Conservation (phyloP, 2,329 filamentous ascomycete genomes). For the Ceratocystis lukuohia region DNA sequence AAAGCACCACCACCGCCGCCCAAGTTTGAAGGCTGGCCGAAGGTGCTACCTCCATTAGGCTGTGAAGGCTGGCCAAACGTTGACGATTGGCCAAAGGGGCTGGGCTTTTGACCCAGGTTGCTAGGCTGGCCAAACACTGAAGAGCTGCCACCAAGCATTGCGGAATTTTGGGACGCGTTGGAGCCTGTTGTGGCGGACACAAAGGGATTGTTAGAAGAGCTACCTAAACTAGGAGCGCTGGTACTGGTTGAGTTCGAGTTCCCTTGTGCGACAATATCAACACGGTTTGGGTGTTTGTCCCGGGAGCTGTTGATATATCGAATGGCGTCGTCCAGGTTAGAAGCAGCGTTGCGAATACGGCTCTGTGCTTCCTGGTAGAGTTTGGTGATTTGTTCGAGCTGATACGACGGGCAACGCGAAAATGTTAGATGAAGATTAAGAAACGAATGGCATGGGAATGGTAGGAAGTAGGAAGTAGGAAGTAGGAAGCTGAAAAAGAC, state of each 20-base stretch:
- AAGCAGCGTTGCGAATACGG: conserved; percentile 58
- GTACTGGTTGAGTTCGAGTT: conserved; percentile 30
- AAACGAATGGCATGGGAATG: background rate
- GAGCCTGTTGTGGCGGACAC: conserved; percentile 21
- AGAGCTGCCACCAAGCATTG: conserved; percentile 14
- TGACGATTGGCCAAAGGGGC: conserved; percentile 26
- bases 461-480: background rate
- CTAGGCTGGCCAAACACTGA: conserved; percentile 27
- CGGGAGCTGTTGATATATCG: conserved; percentile 53
- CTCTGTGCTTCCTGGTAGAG: conserved; percentile 52
- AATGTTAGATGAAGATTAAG: conserved; percentile 11
- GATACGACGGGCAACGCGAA: conserved; percentile 19
- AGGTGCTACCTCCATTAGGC: conserved; percentile 17
- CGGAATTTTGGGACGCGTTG: conserved; percentile 17
- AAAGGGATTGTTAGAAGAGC: conserved; percentile 36
- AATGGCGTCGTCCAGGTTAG: conserved; percentile 57
- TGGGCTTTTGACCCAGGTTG: conserved; percentile 33
- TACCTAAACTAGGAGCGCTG: conserved; percentile 23
- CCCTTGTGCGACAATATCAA: conserved; percentile 45
- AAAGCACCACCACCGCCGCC: conserved; percentile 25
- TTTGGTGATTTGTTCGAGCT: conserved; percentile 47
- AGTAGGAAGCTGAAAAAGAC: background rate
- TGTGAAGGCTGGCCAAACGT: conserved; percentile 31
- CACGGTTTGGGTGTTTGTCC: conserved; percentile 62
- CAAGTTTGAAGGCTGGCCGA: conserved; percentile 19